phyloP scores from a whole-genome alignment of 2,329 filamentous ascomycete genomes.

The Penicillium sclerotigenum region DNA sequence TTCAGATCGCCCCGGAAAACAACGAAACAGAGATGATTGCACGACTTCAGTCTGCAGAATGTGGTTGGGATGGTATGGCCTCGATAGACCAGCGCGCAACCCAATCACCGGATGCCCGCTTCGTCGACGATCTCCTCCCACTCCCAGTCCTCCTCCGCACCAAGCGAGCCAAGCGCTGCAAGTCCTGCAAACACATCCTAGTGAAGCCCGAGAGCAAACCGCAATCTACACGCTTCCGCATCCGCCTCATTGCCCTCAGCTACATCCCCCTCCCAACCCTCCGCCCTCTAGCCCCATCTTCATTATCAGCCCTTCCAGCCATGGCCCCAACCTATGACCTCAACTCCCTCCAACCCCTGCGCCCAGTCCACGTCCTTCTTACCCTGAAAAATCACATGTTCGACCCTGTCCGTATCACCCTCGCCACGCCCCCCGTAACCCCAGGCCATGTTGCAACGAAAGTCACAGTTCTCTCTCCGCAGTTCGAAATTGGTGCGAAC shows the following conservation, averaged over 20 bases:
- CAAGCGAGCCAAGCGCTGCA: constrained; percentile 90
- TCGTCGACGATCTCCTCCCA: constrained; percentile 73
- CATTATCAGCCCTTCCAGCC: constrained; percentile 24
- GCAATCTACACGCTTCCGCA: constrained; percentile 83
- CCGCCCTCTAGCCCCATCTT: constrained; percentile 54
- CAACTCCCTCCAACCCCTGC: constrained; percentile 47
- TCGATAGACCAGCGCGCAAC: constrained; percentile 52
- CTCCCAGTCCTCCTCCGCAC: constrained; percentile 80
- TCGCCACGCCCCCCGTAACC: constrained; percentile 78
- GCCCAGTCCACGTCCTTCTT: constrained; percentile 72
- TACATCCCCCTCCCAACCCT: constrained; percentile 79
- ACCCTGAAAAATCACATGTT: constrained; percentile 94
- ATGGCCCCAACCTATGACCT: constrained; percentile 39
- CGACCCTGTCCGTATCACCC: constrained; percentile 79
- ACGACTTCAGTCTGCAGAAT: constrained; percentile 51
- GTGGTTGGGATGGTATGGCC: constrained; percentile 63
- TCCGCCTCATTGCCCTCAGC: constrained; percentile 80
- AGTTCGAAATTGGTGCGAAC: constrained; percentile 92
- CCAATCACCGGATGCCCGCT: constrained; percentile 55
- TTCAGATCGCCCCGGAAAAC: constrained; percentile 60
- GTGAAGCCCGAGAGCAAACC: constrained; percentile 92
- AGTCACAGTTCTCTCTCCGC: constrained; percentile 88
- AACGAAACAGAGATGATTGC: constrained; percentile 59
- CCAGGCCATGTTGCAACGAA: constrained; percentile 72
- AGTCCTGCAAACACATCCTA: constrained; percentile 88